phyloP scores from a whole-genome alignment of 345 rosid genomes.

The Brassica incana region DNA sequence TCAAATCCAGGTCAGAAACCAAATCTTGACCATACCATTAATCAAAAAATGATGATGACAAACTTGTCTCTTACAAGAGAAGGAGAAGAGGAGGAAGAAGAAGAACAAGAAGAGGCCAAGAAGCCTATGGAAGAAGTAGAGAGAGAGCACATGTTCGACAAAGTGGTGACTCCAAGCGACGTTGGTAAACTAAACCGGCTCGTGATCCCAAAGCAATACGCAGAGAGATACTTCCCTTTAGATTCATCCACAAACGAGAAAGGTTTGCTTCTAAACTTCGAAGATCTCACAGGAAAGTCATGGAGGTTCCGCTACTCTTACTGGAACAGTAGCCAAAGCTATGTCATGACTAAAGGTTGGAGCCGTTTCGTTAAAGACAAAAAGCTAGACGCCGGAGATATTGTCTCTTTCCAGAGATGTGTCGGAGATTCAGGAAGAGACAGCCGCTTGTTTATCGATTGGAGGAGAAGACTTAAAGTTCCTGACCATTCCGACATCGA shows the following conservation, averaged over 20 bases:
- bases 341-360: constrained; percentile 97
- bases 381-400: constrained; percentile 89
- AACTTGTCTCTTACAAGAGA: constrained; percentile 53
- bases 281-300: constrained; percentile 68
- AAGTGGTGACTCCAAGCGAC: constrained; percentile 84
- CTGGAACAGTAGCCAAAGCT: constrained; percentile 97
- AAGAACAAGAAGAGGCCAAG: constrained; percentile 22
- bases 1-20: background rate
- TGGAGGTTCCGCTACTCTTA: constrained; percentile 94
- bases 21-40: constrained; percentile 2
- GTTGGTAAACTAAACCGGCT: constrained; percentile 82
- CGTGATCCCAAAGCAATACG: constrained; percentile 82
- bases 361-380: constrained; percentile 96
- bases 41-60: constrained; percentile 30
- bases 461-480: constrained; percentile 70
- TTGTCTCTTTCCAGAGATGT: constrained; percentile 83
- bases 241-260: constrained; percentile 60
- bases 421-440: constrained; percentile 59
- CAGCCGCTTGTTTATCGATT: constrained; percentile 69
- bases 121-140: constrained; percentile 30
- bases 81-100: constrained; percentile 26
- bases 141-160: constrained; percentile 80
- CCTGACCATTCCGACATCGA: constrained; percentile 36
- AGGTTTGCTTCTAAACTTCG: constrained; percentile 83
- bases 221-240: constrained; percentile 71